A percentile compares a stretch with the other conserved stretches of the same genome.
phyloP scores from a whole-genome alignment of 202 grass and related monocot genomes.

The Musa balbisiana region DNA sequence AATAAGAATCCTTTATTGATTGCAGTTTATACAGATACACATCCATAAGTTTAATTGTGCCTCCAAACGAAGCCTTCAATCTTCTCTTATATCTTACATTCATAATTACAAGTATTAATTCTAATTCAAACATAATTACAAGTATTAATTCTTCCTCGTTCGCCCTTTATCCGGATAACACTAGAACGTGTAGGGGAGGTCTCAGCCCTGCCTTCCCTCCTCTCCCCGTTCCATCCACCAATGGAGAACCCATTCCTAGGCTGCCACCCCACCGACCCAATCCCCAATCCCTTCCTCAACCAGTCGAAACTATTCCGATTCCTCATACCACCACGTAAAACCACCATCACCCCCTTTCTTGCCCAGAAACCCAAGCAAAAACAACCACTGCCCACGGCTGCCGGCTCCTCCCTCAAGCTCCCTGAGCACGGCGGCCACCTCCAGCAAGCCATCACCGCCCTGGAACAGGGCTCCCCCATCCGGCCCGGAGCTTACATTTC shows the following conservation, averaged over 20 bases:
- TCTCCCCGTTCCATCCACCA: neutral
- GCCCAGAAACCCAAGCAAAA: conserved; percentile 7
- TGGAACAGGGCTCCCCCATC: conserved; percentile 4
- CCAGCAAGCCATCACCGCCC: conserved; percentile 15
- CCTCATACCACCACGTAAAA: neutral
- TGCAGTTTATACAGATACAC: too few species aligned
- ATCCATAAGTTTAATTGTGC: too few species aligned
- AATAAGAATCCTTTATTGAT: too few species aligned
- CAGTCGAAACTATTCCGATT: neutral
- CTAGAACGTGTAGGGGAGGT: neutral
- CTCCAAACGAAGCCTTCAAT: too few species aligned
- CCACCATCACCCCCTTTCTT: neutral
- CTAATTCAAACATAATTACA: too few species aligned
- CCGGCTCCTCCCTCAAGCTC: neutral
- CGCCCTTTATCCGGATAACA: neutral
- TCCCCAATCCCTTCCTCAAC: neutral
- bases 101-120: too few species aligned
- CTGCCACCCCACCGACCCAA: neutral
- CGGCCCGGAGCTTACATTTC: conserved; percentile 9
- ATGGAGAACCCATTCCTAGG: neutral
- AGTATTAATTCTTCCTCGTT: too few species aligned
- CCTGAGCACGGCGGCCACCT: neutral
- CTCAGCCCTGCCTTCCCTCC: neutral
- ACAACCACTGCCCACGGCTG: neutral
- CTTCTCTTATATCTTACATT: too few species aligned